Conservation (phyloP, 129 eudicot species). For the Flaveria linearis region DNA sequence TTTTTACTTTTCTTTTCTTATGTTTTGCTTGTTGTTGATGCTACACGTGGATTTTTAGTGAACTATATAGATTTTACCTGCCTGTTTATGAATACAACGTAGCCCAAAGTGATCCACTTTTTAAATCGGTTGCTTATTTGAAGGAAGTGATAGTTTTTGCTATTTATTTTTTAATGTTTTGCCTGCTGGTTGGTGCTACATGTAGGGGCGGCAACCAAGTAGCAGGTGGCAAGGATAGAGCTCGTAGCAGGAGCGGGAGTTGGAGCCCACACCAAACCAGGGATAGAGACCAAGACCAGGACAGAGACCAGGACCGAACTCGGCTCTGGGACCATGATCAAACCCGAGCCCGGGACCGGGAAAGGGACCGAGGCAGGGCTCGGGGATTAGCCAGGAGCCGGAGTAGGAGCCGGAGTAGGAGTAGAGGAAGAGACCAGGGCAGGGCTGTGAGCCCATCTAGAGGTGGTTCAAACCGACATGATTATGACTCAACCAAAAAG, state of each 20-base stretch:
- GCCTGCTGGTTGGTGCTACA: conserved; percentile 23
- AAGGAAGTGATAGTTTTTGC: not conserved
- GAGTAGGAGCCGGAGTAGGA: conserved; percentile 46
- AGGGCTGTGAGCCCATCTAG: conserved; percentile 53
- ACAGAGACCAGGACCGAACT: conserved; percentile 46
- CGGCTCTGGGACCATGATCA: conserved; percentile 31
- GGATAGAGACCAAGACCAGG: conserved; percentile 46
- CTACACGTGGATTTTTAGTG: conserved; percentile 1
- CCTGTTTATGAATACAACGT: not conserved
- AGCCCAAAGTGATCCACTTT: not conserved
- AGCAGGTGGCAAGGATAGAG: conserved; percentile 31
- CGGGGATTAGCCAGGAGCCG: conserved; percentile 45
- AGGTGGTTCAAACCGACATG: conserved; percentile 32
- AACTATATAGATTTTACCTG: not conserved
- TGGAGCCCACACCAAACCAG: conserved; percentile 38
- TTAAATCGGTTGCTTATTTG: not conserved
- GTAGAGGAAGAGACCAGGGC: conserved; percentile 44
- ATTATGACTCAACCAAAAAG: conserved; percentile 29
- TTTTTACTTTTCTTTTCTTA: not conserved
- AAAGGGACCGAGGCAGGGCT: conserved; percentile 32
- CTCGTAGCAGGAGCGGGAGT: conserved; percentile 39
- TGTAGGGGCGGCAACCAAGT: conserved; percentile 26
- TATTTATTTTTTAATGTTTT: not conserved
- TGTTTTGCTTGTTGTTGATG: conserved; percentile 10
- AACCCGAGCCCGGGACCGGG: conserved; percentile 38